These are phyloP conservation scores for Aspergillus ustus DNA, from an alignment of 2,329 filamentous ascomycete genomes.

Conservation along the genomic window DNA sequence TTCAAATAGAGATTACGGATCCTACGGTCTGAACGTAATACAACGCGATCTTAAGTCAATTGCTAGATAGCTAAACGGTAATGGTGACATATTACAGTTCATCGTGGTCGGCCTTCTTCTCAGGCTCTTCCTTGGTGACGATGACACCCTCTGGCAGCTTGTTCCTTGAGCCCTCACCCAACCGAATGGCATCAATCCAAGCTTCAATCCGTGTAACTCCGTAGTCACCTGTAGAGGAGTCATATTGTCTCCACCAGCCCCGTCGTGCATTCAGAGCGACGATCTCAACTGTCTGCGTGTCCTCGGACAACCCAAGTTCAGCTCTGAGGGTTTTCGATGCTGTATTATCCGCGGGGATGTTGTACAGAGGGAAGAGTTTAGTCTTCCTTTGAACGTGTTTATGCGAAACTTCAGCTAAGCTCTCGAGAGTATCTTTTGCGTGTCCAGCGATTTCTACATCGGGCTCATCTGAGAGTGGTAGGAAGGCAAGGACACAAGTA, in stretches of 20 bases:
- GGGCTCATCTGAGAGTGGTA: slow-evolving; percentile 59
- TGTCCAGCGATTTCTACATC: slow-evolving; percentile 51
- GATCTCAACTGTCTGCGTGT: slow-evolving; percentile 64
- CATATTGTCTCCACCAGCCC: slow-evolving; percentile 81
- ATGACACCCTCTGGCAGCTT: slow-evolving; percentile 70
- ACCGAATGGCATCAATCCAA: slow-evolving; percentile 89
- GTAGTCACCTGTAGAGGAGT: slow-evolving; percentile 55
- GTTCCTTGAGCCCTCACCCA: slow-evolving; percentile 83
- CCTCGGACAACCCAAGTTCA: slow-evolving; percentile 63
- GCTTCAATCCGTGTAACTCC: slow-evolving; percentile 67
- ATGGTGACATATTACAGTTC: slow-evolving; percentile 41
- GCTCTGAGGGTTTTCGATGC: slow-evolving; percentile 60
- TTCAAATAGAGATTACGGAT: slow-evolving; percentile 10
- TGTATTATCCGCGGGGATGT: slow-evolving; percentile 68
- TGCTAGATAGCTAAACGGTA: not conserved
- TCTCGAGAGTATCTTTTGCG: slow-evolving; percentile 60
- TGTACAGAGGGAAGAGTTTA: slow-evolving; percentile 82
- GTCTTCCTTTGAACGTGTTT: slow-evolving; percentile 71
- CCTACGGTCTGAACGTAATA: not conserved
- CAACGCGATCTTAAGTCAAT: not conserved
- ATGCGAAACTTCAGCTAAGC: slow-evolving; percentile 73
- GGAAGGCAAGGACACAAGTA: slow-evolving; percentile 80
- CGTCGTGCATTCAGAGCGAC: slow-evolving; percentile 84
- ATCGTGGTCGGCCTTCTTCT: slow-evolving; percentile 49
- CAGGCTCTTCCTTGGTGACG: slow-evolving; percentile 38